A percentile compares a stretch with the other conserved stretches of the same genome.
Conservation (phyloP, 352 stramenopile genomes). For the Phytophthora tentaculata region DNA sequence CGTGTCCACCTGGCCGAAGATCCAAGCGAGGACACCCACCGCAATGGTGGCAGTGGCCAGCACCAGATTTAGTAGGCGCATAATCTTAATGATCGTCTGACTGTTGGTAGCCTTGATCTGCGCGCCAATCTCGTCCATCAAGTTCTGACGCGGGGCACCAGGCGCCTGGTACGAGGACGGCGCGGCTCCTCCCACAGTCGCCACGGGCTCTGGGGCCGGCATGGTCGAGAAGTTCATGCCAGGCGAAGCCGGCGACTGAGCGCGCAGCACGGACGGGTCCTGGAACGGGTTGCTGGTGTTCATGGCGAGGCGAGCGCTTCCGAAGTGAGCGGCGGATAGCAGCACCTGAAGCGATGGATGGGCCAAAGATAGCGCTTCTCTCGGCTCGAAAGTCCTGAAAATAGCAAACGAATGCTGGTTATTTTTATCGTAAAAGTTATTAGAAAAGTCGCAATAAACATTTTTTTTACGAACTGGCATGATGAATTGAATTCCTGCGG, state of each 20-base stretch:
- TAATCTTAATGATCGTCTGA: conserved; percentile 81
- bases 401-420: not conserved
- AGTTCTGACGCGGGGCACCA: conserved; percentile 50
- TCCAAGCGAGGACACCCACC: conserved; percentile 77
- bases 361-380: conserved; percentile 17
- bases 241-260: conserved; percentile 30
- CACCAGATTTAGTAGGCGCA: conserved; percentile 80
- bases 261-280: conserved; percentile 51
- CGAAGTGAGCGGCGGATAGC: conserved; percentile 21
- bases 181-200: conserved; percentile 24
- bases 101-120: conserved; percentile 87
- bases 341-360: not conserved
- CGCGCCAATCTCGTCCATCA: conserved; percentile 86
- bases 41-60: conserved; percentile 76
- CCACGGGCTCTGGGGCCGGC: conserved; percentile 43
- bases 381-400: conserved; percentile 2
- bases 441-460: not conserved
- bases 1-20: conserved; percentile 76
- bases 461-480: too few species aligned
- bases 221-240: conserved; percentile 40
- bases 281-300: conserved; percentile 43
- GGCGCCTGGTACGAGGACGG: conserved; percentile 38
- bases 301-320: conserved; percentile 27
- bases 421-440: conserved; percentile 9
- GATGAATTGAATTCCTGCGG: too few species aligned